These are phyloP conservation scores for Triglochin maritima DNA, from an alignment of 106 monocot genomes.

Conservation along the genomic window DNA sequence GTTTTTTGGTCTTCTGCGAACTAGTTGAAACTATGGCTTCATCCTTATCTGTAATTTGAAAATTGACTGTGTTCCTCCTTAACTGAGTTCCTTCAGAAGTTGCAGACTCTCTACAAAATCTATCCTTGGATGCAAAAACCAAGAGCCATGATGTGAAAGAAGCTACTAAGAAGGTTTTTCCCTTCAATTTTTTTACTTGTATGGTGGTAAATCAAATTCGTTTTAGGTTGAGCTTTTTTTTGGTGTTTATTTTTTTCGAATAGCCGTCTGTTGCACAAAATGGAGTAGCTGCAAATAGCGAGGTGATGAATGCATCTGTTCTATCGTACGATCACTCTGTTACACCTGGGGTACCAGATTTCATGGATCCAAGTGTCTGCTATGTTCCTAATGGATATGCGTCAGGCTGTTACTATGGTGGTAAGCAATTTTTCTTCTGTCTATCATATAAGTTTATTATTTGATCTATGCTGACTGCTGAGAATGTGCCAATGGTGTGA, in stretches of 20 bases:
- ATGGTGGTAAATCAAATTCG: not conserved
- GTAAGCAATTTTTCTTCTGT: slow-evolving; percentile 8
- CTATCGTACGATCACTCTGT: slow-evolving; percentile 33
- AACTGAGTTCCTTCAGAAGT: slow-evolving; percentile 31
- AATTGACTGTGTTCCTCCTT: not conserved
- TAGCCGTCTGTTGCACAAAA: slow-evolving; percentile 22
- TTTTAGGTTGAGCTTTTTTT: not conserved
- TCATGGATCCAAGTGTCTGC: slow-evolving; percentile 43
- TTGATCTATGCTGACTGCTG: not conserved
- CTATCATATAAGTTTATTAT: not conserved
- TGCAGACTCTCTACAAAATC: slow-evolving; percentile 48
- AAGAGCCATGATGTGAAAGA: slow-evolving; percentile 42
- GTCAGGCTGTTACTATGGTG: slow-evolving; percentile 48
- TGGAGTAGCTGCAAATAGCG: slow-evolving; percentile 18
- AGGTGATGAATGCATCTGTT: slow-evolving; percentile 14
- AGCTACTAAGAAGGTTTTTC: slow-evolving; percentile 43
- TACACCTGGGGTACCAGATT: slow-evolving; percentile 45
- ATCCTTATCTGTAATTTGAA: not conserved
- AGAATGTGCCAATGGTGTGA: not conserved
- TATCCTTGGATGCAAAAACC: slow-evolving; percentile 49
- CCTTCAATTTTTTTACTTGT: not conserved
- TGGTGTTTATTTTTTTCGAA: not conserved
- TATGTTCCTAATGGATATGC: slow-evolving; percentile 38
- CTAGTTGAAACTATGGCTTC: not conserved
- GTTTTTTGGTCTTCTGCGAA: not conserved